Base-by-base conservation (phyloP, 2,329 filamentous ascomycete species). In the Colletotrichum cuscutae region DNA sequence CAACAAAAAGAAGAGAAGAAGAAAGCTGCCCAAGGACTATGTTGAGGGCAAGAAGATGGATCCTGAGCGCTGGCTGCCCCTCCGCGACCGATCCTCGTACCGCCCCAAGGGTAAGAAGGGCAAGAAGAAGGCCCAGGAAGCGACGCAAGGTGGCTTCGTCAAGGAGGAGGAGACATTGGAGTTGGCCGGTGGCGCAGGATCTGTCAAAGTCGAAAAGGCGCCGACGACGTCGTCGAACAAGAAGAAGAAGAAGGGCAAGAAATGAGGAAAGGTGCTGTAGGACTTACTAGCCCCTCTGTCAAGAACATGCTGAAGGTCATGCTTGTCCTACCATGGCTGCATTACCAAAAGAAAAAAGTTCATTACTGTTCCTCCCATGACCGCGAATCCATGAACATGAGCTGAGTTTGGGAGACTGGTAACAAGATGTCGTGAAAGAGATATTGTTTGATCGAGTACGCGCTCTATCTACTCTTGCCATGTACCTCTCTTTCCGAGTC, bases 61-160 rank as follows among this genome's bases (percentile, higher is more conserved):
- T 81, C 92, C 95, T 0, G 97, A 99, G 83, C 89, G 97, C 75
- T 99, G 97, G 97, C 84, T 99, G 73, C 96, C 97, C 13, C 86
- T 98, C 78, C 91, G 93, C 65, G 97, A 99, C 81, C 89, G 97
- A 70, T 97, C 94, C 77, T 94, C 91, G 53, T 99, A 98, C 83
- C 88, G 93, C 60, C 95, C 95, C 8, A 98, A 97, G 85, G 95
- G 95, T 6, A 95, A 93, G 86, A 97, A 98, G 88, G 94, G 94
- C 68, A 96, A 95, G 88, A 93, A 95, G 88, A 93, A 93, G 84
- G 92, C 91, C 5, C 87, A 88, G 74, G 93, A 94, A 76, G 86
- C 92, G 53, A 98, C 94, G 9, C 97, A 98, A 81, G 97, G 97
- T 73, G 96, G 95, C 61, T 84, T 92, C 13, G 93, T 95, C 26